Conservation (phyloP, 805 yeast species). For the Saccharomyces eubayanus region DNA sequence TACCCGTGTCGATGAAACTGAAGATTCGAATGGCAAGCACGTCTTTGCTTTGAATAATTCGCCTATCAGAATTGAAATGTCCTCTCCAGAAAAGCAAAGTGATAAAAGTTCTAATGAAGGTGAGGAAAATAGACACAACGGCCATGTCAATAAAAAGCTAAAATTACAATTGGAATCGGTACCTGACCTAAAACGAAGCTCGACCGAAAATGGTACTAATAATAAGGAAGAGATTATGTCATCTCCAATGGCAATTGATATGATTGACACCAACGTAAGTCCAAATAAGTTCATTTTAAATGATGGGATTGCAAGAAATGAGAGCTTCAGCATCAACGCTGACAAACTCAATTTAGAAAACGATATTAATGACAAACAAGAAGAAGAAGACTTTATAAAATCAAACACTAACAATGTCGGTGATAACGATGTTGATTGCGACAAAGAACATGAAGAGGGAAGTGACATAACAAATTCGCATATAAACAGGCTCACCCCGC, state of each 20-base stretch:
- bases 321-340: neutral
- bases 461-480: neutral
- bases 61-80: constrained; percentile 16
- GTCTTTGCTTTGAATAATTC: constrained; percentile 13
- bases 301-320: neutral
- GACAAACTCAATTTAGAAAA: neutral
- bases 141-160: constrained; percentile 11
- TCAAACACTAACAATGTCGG: neutral
- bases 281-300: constrained; percentile 1
- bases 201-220: neutral
- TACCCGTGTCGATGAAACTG: neutral
- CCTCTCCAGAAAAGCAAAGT: constrained; percentile 12
- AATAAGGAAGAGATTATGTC: neutral
- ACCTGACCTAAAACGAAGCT: constrained; percentile 13
- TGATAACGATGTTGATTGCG: constrained; percentile 8
- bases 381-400: neutral
- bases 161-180: constrained; percentile 13
- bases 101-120: neutral
- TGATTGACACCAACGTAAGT: constrained; percentile 13
- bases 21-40: neutral
- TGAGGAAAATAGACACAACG: constrained; percentile 3
- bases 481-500: neutral
- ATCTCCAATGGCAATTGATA: constrained; percentile 25
- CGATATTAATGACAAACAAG: neutral
- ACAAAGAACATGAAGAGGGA: constrained; percentile 12